These are phyloP conservation scores for Vaccinium darrowii DNA, from an alignment of 148 eudicot genomes.

Conservation along the genomic window DNA sequence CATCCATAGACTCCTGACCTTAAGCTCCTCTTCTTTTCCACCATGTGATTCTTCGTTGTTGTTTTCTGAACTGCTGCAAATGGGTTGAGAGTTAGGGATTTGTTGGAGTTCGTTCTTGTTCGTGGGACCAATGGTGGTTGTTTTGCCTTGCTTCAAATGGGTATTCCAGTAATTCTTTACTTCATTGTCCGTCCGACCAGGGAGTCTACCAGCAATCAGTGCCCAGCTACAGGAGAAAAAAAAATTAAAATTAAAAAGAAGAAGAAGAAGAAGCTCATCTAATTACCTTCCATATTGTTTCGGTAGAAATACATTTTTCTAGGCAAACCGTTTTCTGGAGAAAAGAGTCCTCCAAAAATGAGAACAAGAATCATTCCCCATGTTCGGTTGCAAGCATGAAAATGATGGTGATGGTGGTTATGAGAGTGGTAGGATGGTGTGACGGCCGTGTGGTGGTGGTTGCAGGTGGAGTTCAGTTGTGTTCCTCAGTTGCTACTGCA, in stretches of 20 bases:
- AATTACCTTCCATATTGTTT: background rate
- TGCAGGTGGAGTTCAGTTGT: background rate
- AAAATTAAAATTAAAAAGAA: no score
- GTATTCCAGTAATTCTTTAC: constrained; percentile 33
- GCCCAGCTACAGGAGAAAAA: constrained; percentile 18
- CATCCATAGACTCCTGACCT: background rate
- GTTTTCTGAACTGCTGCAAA: background rate
- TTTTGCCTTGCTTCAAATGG: constrained; percentile 18
- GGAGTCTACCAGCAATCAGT: constrained; percentile 25
- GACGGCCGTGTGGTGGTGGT: background rate
- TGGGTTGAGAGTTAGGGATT: constrained; percentile 1
- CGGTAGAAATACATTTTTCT: background rate
- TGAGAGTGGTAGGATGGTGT: background rate
- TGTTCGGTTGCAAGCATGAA: background rate
- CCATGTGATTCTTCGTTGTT: background rate
- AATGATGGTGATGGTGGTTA: background rate
- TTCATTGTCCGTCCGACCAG: constrained; percentile 24
- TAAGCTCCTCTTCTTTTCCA: background rate
- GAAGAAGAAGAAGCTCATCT: background rate
- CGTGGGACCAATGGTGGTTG: background rate
- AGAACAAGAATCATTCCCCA: background rate
- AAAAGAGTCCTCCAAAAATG: background rate
- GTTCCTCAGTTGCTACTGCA: background rate
- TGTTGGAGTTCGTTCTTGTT: background rate
- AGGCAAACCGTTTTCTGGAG: background rate